Base-by-base conservation (phyloP, 2,329 filamentous ascomycete genomes). In the Niveomyces coronatus region DNA sequence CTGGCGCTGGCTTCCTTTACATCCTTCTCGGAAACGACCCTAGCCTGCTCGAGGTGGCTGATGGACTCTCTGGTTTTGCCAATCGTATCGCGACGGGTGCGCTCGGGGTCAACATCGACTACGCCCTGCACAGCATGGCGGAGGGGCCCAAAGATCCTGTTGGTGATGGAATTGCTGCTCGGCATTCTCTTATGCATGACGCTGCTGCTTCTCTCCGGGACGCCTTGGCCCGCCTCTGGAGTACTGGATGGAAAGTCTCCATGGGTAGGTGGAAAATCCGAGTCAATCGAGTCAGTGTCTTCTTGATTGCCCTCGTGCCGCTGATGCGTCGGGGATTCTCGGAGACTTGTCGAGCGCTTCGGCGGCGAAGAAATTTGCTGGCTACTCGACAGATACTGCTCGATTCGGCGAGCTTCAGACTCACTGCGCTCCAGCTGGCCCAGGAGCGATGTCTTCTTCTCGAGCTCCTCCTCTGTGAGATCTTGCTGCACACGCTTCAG, bases 401-500 rank as follows among this genome's bases (percentile, higher is more conserved):
- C 89, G 44, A 98, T 91, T 32, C 93, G 79, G 53, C 84, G 84
- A 1, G 91, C 88, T 63, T 98, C 91, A 5, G 82, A 74, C 60
- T 98, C 91, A 53, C 89, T 96, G 42, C 79, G 77, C 63, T 98
- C 91, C n/a, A 98, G 66, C 33, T 88, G 83, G 31, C 94, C 85
- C 11, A 98, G 70, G 10, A 91, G 70, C 3, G 73, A 66, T 50
- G 74, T 78, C 65, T 96, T 96, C 68, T 89, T 94, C 39, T 81
- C 74, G 9, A 98, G 68, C 51, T 98, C 88, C 42, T 98, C 91
- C 31, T 82, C 81, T 2, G 91, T 96, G 79, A 96, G 89, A 55
- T 98, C 91, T 58, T 96, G 87, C 55, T 98, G 91, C 37, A 98
- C 85, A 32, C 91, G 76, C 65, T 98, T 98, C 45, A 95, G 65